These are phyloP conservation scores for Cytospora leucostoma DNA, from an alignment of 2,329 filamentous ascomycete genomes.

Conservation along the genomic window DNA sequence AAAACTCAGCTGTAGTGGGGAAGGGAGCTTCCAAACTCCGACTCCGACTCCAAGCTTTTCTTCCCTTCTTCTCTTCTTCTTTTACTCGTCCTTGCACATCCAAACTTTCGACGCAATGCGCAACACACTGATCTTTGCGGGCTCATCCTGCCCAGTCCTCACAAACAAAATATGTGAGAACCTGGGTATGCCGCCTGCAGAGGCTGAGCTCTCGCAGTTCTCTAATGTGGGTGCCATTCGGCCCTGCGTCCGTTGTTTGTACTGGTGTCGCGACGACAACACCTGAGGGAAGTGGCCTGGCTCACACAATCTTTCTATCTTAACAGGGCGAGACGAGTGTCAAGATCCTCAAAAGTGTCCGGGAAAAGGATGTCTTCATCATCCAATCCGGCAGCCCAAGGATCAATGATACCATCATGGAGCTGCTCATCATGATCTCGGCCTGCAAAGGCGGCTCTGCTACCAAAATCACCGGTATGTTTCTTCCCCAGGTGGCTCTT, in stretches of 20 bases:
- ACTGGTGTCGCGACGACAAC: constrained; percentile 23
- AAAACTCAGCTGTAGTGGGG: constrained; percentile 11
- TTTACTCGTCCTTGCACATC: constrained; percentile 20
- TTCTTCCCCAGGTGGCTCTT: constrained; percentile 11
- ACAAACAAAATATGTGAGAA: constrained; percentile 68
- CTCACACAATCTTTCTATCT: constrained; percentile 30
- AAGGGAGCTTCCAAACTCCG: not conserved
- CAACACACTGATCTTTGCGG: constrained; percentile 68
- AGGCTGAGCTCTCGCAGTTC: constrained; percentile 68
- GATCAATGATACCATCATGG: constrained; percentile 99
- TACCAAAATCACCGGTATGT: constrained; percentile 86
- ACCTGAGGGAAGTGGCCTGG: constrained; percentile 20
- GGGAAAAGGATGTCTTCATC: constrained; percentile 98
- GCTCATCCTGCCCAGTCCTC: constrained; percentile 66
- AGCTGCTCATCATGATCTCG: constrained; percentile 98
- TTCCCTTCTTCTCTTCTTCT: constrained; percentile 26
- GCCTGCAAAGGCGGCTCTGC: constrained; percentile 97
- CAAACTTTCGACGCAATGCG: constrained; percentile 50
- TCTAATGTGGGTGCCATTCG: constrained; percentile 54
- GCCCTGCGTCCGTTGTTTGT: constrained; percentile 26
- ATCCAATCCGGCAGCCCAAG: constrained; percentile 93
- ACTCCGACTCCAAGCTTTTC: constrained; percentile 7
- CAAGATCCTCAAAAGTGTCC: constrained; percentile 72
- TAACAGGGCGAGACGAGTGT: constrained; percentile 68
- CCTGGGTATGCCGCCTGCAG: constrained; percentile 64